These are phyloP conservation scores for Circinella minor DNA, from an alignment of 371 early-diverging fungal species.

Conservation along the genomic window DNA sequence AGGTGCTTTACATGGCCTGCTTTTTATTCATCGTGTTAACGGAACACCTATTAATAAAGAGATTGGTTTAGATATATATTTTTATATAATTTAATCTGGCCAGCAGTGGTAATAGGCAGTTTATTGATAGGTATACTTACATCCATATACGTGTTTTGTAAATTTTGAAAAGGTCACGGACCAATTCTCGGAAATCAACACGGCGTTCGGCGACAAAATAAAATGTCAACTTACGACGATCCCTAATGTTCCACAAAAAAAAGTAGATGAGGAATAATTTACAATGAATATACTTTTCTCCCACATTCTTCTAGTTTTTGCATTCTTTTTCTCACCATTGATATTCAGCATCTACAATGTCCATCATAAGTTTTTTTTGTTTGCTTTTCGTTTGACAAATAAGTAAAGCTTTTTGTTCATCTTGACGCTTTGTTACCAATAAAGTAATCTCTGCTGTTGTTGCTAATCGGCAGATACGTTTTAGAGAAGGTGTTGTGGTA, in stretches of 20 bases:
- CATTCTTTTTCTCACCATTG: conserved; percentile 74
- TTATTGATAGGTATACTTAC: conserved; percentile 40
- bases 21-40: conserved; percentile 16
- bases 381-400: conserved; percentile 88
- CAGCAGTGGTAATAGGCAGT: background rate
- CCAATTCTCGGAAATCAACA: conserved; percentile 98
- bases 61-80: no score
- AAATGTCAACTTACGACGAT: conserved; percentile 95
- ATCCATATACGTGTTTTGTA: conserved; percentile 99
- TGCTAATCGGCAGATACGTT: conserved; percentile 89
- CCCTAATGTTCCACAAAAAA: conserved; percentile 51
- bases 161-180: conserved; percentile 97
- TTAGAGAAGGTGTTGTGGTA: conserved; percentile 64
- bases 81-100: no score
- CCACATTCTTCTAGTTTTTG: background rate
- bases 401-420: conserved; percentile 88
- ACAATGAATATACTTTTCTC: no score
- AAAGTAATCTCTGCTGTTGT: conserved; percentile 77
- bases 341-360: conserved; percentile 96
- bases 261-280: background rate
- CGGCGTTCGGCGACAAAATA: conserved; percentile 92
- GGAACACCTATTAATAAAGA: conserved; percentile 15
- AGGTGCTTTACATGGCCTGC: conserved; percentile 16
- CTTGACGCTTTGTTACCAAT: conserved; percentile 74
- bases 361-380: conserved; percentile 89